Conservation (phyloP, 192 early-diverging fungal species). For the Linnemannia zychae region DNA sequence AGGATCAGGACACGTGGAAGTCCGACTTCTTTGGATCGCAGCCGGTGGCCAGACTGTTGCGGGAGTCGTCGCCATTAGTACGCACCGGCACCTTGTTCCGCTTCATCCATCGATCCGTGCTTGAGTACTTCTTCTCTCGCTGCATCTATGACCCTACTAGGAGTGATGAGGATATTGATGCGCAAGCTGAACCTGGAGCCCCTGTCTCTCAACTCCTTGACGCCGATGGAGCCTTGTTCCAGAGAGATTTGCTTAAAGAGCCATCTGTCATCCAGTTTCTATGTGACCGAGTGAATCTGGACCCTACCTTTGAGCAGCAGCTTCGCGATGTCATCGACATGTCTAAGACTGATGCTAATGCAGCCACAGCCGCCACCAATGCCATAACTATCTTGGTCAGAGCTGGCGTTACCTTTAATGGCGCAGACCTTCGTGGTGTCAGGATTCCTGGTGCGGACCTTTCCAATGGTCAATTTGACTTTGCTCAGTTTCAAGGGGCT, state of each 20-base stretch:
- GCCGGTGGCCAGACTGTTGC: too few relatives aligned
- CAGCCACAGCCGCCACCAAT: slow-evolving; percentile 4
- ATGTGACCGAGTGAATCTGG: neutral
- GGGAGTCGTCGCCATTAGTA: too few relatives aligned
- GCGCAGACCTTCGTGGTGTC: slow-evolving; percentile 9
- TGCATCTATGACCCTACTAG: too few relatives aligned
- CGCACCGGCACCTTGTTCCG: too few relatives aligned
- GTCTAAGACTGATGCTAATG: slow-evolving; percentile 1
- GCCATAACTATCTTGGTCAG: slow-evolving; percentile 12
- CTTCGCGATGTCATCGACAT: slow-evolving; percentile 6
- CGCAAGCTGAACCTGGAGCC: too few relatives aligned
- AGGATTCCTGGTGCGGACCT: slow-evolving; percentile 21
- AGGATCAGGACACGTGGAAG: too few relatives aligned
- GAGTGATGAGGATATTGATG: too few relatives aligned
- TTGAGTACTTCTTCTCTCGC: too few relatives aligned
- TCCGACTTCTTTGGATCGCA: too few relatives aligned
- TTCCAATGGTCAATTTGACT: slow-evolving; percentile 1
- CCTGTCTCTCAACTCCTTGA: too few relatives aligned
- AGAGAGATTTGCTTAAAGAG: neutral
- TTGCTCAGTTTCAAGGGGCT: neutral
- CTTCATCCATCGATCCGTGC: too few relatives aligned
- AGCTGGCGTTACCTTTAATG: slow-evolving; percentile 8
- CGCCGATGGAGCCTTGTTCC: neutral
- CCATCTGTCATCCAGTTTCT: slow-evolving; percentile 17
- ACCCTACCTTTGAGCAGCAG: slow-evolving; percentile 12